Evolutionary conservation across 129 eudicot genomes (phyloP).

Genomic region (Tagetes patula): DNA sequence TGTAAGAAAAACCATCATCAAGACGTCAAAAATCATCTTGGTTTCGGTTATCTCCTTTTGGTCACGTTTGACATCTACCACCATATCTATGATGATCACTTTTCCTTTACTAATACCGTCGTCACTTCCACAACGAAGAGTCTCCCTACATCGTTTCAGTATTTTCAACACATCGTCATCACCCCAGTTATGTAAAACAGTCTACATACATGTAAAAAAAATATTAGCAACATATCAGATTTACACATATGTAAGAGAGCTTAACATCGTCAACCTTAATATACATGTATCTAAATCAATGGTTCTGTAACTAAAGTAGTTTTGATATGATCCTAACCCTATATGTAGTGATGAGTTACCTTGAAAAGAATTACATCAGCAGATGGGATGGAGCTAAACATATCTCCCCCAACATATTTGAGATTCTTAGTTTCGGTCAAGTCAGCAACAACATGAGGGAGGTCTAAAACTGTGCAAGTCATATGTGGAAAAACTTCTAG

Average conservation of each 20-base stretch:
- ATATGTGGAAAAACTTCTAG: slow-evolving; percentile 35
- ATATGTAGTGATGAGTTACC: slow-evolving; percentile 20
- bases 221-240: neutral
- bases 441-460: slow-evolving; percentile 46
- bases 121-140: neutral
- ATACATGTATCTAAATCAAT: too few species aligned
- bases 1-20: slow-evolving; percentile 28
- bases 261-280: too few species aligned
- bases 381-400: slow-evolving; percentile 44
- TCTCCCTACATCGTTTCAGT: slow-evolving; percentile 33
- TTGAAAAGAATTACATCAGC: slow-evolving; percentile 41
- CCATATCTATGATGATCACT: slow-evolving; percentile 36
- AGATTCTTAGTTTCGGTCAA: slow-evolving; percentile 28
- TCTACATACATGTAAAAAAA: slow-evolving; percentile 1
- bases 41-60: slow-evolving; percentile 19
- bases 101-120: slow-evolving; percentile 28
- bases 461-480: slow-evolving; percentile 48
- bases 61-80: slow-evolving; percentile 22
- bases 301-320: too few species aligned
- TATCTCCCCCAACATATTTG: slow-evolving; percentile 46
- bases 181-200: slow-evolving; percentile 36
- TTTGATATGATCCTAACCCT: too few species aligned
- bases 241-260: too few species aligned
- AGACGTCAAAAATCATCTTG: slow-evolving; percentile 30
- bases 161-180: slow-evolving; percentile 36